These are phyloP conservation scores for Acaromyces ingoldii DNA, from an alignment of 1,284 basidiomycete species.

Conservation along the genomic window DNA sequence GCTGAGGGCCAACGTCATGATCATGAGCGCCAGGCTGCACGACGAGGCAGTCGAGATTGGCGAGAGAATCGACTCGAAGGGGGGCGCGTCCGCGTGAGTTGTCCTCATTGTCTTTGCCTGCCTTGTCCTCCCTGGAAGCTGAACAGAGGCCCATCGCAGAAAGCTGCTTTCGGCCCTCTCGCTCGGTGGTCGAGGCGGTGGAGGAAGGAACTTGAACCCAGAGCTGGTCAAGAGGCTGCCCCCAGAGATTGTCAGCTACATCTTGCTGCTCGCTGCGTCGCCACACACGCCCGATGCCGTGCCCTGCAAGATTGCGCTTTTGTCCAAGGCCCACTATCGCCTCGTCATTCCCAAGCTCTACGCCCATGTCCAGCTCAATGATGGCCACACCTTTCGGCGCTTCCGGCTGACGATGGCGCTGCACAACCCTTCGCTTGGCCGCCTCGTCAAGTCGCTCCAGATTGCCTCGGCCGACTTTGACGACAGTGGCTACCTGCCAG, in stretches of 20 bases:
- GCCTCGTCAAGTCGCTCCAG: slow-evolving; percentile 14
- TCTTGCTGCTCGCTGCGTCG: slow-evolving; percentile 22
- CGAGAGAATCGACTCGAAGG: not conserved
- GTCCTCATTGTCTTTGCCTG: too few species aligned
- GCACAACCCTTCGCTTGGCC: slow-evolving; percentile 33
- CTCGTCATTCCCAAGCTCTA: slow-evolving; percentile 27
- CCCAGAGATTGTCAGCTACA: slow-evolving; percentile 23
- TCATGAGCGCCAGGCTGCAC: not conserved
- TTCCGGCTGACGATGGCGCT: slow-evolving; percentile 26
- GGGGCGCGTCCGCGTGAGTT: too few species aligned
- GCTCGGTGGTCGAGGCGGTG: not conserved
- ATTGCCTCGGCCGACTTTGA: slow-evolving; percentile 32
- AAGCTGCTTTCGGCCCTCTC: too few species aligned
- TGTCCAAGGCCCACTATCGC: slow-evolving; percentile 21
- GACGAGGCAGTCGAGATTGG: not conserved
- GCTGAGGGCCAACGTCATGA: not conserved
- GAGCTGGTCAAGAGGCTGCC: slow-evolving; percentile 11
- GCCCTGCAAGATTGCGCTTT: slow-evolving; percentile 23
- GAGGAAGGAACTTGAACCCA: not conserved
- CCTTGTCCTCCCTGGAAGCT: too few species aligned
- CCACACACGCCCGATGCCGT: slow-evolving; percentile 18
- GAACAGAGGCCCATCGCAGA: not conserved
- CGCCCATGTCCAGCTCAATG: slow-evolving; percentile 23
- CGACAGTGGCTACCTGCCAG: slow-evolving; percentile 27
- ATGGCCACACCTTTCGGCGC: slow-evolving; percentile 17